Conservation (phyloP, 2,329 filamentous ascomycete genomes). For the Magnaporthales sp. region DNA sequence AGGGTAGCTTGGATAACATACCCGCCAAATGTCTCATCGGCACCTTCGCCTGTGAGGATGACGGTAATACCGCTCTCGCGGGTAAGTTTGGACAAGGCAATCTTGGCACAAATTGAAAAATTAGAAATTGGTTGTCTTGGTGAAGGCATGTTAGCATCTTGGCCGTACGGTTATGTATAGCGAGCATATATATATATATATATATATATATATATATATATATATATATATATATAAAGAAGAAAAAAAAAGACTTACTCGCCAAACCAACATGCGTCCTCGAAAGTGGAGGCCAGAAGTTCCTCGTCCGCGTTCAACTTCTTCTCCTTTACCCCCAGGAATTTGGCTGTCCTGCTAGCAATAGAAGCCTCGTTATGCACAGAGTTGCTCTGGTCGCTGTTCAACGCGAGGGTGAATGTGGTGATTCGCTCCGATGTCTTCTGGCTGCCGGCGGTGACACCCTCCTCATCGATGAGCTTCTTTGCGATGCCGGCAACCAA, state of each 20-base stretch:
- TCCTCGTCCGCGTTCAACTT: constrained; percentile 19
- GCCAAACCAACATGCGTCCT: constrained; percentile 12
- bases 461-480: constrained; percentile 36
- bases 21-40: constrained; percentile 46
- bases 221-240: too few species aligned
- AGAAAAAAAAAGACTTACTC: background rate
- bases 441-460: constrained; percentile 34
- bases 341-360: constrained; percentile 22
- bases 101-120: constrained; percentile 44
- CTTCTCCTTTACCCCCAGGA: constrained; percentile 20
- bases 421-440: constrained; percentile 16
- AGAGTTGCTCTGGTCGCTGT: constrained; percentile 25
- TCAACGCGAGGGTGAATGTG: constrained; percentile 43
- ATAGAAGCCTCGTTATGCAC: constrained; percentile 39
- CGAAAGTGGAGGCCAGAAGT: constrained; percentile 19
- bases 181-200: too few species aligned
- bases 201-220: too few species aligned
- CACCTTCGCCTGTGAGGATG: constrained; percentile 42
- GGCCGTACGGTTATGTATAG: background rate
- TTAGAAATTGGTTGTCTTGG: constrained; percentile 21
- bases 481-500: constrained; percentile 46
- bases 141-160: constrained; percentile 11
- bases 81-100: constrained; percentile 35
- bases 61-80: constrained; percentile 40
- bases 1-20: constrained; percentile 23